phyloP scores from a whole-genome alignment of 805 yeast genomes.

The Candida adriatica region DNA sequence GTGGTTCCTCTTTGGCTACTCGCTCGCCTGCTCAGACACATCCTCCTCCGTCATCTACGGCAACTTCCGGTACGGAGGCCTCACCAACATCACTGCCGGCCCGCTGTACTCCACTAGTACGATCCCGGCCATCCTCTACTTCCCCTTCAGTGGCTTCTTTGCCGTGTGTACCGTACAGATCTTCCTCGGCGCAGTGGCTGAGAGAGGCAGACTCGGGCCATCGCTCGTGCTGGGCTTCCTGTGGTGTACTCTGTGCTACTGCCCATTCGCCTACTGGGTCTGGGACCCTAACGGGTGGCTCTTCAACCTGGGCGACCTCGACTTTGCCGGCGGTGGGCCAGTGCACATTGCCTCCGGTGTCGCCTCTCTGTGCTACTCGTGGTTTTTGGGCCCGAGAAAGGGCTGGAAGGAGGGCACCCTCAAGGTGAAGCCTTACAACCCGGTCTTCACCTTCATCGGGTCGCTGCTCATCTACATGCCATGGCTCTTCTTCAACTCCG shows the following conservation, averaged over 20 bases:
- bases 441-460: conserved; percentile 82
- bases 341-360: conserved; percentile 92
- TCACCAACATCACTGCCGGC: conserved; percentile 54
- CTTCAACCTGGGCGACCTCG: conserved; percentile 81
- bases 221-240: conserved; percentile 69
- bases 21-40: conserved; percentile 72
- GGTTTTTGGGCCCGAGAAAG: conserved; percentile 74
- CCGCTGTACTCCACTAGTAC: conserved; percentile 68
- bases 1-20: conserved; percentile 97
- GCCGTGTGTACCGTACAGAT: conserved; percentile 85
- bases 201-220: conserved; percentile 85
- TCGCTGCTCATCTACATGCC: conserved; percentile 85
- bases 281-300: conserved; percentile 97
- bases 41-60: conserved; percentile 74
- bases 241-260: conserved; percentile 88
- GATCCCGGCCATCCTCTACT: conserved; percentile 43
- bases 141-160: conserved; percentile 86
- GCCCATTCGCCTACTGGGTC: conserved; percentile 91
- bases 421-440: conserved; percentile 85
- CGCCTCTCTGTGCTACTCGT: conserved; percentile 78
- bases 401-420: conserved; percentile 26
- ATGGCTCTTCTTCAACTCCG: conserved; percentile 96
- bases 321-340: conserved; percentile 99
- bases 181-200: conserved; percentile 86
- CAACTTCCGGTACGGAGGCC: conserved; percentile 71